Conservation (phyloP, 164 flowering plant species). For the Stephania japonica region DNA sequence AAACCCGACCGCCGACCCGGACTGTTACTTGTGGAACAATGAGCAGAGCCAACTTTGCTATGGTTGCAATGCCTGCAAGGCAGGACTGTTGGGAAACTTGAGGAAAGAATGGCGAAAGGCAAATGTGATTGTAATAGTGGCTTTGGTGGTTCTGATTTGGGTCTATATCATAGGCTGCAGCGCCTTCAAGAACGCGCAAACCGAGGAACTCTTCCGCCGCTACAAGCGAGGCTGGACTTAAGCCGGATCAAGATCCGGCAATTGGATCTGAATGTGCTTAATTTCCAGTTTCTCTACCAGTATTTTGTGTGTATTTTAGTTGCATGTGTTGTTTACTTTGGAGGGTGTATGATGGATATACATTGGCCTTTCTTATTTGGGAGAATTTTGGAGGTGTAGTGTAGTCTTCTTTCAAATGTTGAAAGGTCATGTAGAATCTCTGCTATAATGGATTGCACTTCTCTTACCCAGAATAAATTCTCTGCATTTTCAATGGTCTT, state of each 20-base stretch:
- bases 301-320: neutral
- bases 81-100: slow-evolving; percentile 77
- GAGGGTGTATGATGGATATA: neutral
- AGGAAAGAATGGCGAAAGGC: slow-evolving; percentile 87
- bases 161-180: slow-evolving; percentile 85
- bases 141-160: slow-evolving; percentile 64
- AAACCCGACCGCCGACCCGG: slow-evolving; percentile 53
- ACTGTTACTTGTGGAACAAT: slow-evolving; percentile 80
- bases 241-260: neutral
- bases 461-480: slow-evolving; percentile 3
- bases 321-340: neutral
- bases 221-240: slow-evolving; percentile 67
- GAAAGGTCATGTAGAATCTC: neutral
- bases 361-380: slow-evolving; percentile 2
- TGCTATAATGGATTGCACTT: neutral
- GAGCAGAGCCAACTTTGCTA: slow-evolving; percentile 76
- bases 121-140: slow-evolving; percentile 54
- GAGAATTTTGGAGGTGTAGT: neutral
- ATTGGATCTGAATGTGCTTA: neutral
- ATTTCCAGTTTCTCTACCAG: neutral
- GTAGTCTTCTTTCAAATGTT: neutral
- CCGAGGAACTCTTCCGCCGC: slow-evolving; percentile 62
- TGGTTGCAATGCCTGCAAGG: slow-evolving; percentile 75
- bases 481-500: neutral
- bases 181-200: slow-evolving; percentile 84